Base-by-base conservation (phyloP, 768 basidiomycete genomes). In the Psilocybe azurescens region DNA sequence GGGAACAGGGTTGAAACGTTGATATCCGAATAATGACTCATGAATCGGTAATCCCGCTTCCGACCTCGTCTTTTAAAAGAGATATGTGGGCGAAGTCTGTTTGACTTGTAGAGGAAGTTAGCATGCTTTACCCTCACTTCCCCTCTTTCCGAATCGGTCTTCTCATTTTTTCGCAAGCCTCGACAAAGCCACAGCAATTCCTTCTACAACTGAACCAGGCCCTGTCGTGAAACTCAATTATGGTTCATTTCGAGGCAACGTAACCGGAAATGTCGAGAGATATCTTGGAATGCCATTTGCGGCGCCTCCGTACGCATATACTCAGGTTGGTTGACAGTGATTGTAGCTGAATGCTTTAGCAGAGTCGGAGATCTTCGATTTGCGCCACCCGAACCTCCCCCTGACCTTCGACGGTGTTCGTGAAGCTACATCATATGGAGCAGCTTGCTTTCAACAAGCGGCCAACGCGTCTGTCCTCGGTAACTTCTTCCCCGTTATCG, bases 131-230 rank as follows among this genome's bases (percentile, higher is more conserved):
- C 24, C 24, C 24, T 39, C 38, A 2, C 14, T 39, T 39, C 3
- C 3, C 20, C 16, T 48, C 8, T 1, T 48, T 52, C 1, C 51
- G 5, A 28, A 7, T 48, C 28, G n/a, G 18, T 28, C 49, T 51
- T 28, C 49, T 24, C 49, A 20, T 51, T 28, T 24, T 28, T 20
- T 51, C 11, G 3, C 9, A 52, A 14, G 30, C 14, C 51, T 70
- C 20, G 74, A 76, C 32, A 53, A 62, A 24, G 51, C 63, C 5
- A 51, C 66, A 36, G 67, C 63, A n/a, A n/a, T 5, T 20, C 46
- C 48, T 9, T 9, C 48, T 20, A 13, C 5, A 50, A 7, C 48
- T 24, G 20, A 28, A 24, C 4, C 51, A 8, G 48, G n/a, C 2
- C 48, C 49, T 9, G 38, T 48, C 13, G 62, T 64, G 3, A 20